Base-by-base conservation (phyloP, 345 rosid genomes). In the Moricandia moricandioides region DNA sequence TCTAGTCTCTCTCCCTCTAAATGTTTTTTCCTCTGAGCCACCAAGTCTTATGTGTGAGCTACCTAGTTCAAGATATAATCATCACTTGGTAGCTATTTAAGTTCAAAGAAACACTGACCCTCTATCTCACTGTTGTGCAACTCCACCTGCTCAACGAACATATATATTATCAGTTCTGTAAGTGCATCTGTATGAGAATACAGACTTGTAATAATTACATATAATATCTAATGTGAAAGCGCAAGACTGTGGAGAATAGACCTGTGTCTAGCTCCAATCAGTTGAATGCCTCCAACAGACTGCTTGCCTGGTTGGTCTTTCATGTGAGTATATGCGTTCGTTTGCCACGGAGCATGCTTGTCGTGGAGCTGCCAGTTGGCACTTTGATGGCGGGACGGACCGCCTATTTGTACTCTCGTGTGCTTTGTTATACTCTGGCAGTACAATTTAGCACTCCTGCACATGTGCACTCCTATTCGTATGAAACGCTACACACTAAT, bases 251-350 rank as follows among this genome's bases (percentile, higher is more conserved):
- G 26, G 54, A 89, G 86, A 82, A 82, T 82, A 71, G 88, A 94
- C 98, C 97, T 65, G 35, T 81, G 76, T 87, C 84, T 71, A 80
- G 83, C 43, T 82, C 97, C 97, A 89, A 62, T 89, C 55, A 79
- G 86, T 56, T 68, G 85, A 85, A 83, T 94, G 99, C 83, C 97
- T 86, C 99, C 99, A 94, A 77, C 99, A 94, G 80, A 94, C 65
- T 47, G 86, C 96, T 78, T 80, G 61, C 95, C 89, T 6, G 84
- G 88, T 74, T 79, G 89, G 69, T 78, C 80, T 78, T 77, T 75
- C 67, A 94, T 43, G 82, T 75, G 89, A 84, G 70, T 71, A 86
- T 83, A 71, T 82, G n/a, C 80, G 58, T 89, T 76, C 3, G 88
- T n/a, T n/a, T n/a, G 79, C 98, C 98, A 94, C 3, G 98, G 88